Evolutionary conservation across 2,329 filamentous ascomycete species (phyloP), one percentile per base, ranked within the genome.

Genomic region (Colletotrichum sojae): DNA sequence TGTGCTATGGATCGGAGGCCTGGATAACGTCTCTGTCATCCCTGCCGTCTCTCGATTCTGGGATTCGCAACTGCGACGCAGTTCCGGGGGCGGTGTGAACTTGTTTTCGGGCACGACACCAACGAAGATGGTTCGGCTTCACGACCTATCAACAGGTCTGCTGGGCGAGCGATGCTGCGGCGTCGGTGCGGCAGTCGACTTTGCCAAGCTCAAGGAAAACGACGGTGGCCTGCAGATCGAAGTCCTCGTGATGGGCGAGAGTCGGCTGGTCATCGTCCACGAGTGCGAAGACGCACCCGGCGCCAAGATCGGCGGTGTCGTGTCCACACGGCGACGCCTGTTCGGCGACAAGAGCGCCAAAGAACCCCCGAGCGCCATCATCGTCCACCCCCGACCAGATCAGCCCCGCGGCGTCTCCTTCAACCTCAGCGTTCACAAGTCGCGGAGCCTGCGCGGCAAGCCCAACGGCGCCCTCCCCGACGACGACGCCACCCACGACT

Each of bases 121-220:
- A 0, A 84, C 84, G 1, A 83, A 85, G 55, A 90, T 90, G 86
- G 75, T 88, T 13, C 88, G 86, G 56, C 77, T 90, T 4, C 80
- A 81, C 16, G 86, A 89, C 54, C 76, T 90, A 18, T 79, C 80
- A 5, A 84, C 84, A 1, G 87, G 88, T 0, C 79, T 90, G 1
- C 79, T 89, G 59, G 88, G 88, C 9, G 88, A 90, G 74, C 82
- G 85, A 15, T 89, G 87, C 72, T 86, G 82, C 25, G 85, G 85
- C 6, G 84, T 88, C 8, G 79, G 78, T 18, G 82, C 86, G 2
- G 80, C 88, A 3, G 76, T 82, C 69, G 74, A 83, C 68, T 76
- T 78, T 45, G 62, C 69, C 10, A 75, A 72, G 52, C 70, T 74
- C 51, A 74, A 71, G 18, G 72, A 69, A 8, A 72, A 73, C n/a